Evolutionary conservation across 2,329 filamentous ascomycete species (phyloP), one percentile per base, ranked within the genome.

Genomic region (Emergomyces pasteurianus): DNA sequence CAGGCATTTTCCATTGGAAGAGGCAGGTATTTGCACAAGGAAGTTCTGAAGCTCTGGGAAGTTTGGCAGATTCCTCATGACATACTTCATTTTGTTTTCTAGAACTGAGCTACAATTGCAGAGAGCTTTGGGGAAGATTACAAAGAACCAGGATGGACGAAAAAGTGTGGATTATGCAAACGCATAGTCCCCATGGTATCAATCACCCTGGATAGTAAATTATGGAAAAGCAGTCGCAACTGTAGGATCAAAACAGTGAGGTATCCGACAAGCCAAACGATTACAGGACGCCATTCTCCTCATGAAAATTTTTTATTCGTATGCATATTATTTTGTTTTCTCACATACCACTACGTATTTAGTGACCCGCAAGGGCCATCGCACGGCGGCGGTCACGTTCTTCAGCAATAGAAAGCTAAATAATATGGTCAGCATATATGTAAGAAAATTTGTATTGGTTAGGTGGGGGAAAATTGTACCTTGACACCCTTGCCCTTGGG

Each of bases 401-500:
- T 85, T 99, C 92, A 72, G 92, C 91, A 76, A 99, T 97, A 77
- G 88, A 87, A 79, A 97, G 90, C 90, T 85, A 59, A 60, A 58
- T 26, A 55, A 21, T 58, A 34, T 26, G 7, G 64, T 71, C 66
- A 74, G 71, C 50, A 28, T 36, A 34, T 9, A n/a, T 5, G 21
- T 1, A 23, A 12, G 40, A 18, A 31, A 31, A 43, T 28, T 49
- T 21, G 26, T 40, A 23, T 46, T 34, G 18, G 38, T 9, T 28
- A 46, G 8, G 34, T 6, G 26, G 23, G 36, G 43, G 57, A 12
- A 40, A 60, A 43, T 67, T 71, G 58, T 75, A 83, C 80, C 79
- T 96, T 96, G 84, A 99, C 94, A 90, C 94, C 94, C 87, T 96
- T 96, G 83, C 94, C 94, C 90, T 97, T 99, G 79, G 94, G 95